Percentiles rank a stretch among this genome's conserved stretches.
These are phyloP conservation scores for Magnusiomyces magnusii DNA, from an alignment of 1,139 yeast species.

Conservation along the genomic window DNA sequence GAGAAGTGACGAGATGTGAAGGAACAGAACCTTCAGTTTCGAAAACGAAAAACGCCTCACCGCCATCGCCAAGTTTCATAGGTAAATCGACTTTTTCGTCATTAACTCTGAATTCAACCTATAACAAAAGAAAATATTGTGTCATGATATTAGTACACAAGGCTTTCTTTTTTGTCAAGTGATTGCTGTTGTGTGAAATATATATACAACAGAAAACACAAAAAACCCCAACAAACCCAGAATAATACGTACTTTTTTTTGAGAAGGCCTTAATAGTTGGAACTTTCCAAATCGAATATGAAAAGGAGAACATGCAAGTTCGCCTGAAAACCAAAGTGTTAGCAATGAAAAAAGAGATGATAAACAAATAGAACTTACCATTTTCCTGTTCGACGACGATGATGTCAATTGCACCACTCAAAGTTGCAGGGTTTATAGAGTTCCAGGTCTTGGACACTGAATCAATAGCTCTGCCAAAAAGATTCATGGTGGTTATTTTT, in stretches of 20 bases:
- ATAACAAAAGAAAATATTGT: neutral
- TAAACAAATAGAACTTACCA: conserved; percentile 32
- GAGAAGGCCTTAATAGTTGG: conserved; percentile 89
- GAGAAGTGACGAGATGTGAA: conserved; percentile 75
- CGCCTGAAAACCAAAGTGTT: conserved; percentile 42
- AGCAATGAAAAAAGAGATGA: neutral
- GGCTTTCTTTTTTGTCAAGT: too few relatives aligned
- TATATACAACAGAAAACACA: too few relatives aligned
- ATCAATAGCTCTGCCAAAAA: conserved; percentile 92
- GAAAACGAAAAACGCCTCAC: conserved; percentile 96
- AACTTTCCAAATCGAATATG: conserved; percentile 95
- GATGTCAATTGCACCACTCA: conserved; percentile 96
- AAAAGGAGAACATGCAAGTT: conserved; percentile 89
- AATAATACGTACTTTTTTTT: conserved; percentile 50
- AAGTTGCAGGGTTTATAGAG: conserved; percentile 90
- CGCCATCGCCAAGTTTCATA: conserved; percentile 96
- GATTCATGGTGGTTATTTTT: conserved; percentile 53
- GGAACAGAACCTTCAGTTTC: conserved; percentile 75
- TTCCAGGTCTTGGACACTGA: conserved; percentile 97
- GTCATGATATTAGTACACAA: too few relatives aligned
- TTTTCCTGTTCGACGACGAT: conserved; percentile 91
- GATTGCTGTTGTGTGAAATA: too few relatives aligned
- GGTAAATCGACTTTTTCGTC: conserved; percentile 76
- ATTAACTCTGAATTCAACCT: conserved; percentile 77
- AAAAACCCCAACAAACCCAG: too few relatives aligned